Conservation (phyloP, 2,329 filamentous ascomycete genomes). For the Plectosphaerella sp. region DNA sequence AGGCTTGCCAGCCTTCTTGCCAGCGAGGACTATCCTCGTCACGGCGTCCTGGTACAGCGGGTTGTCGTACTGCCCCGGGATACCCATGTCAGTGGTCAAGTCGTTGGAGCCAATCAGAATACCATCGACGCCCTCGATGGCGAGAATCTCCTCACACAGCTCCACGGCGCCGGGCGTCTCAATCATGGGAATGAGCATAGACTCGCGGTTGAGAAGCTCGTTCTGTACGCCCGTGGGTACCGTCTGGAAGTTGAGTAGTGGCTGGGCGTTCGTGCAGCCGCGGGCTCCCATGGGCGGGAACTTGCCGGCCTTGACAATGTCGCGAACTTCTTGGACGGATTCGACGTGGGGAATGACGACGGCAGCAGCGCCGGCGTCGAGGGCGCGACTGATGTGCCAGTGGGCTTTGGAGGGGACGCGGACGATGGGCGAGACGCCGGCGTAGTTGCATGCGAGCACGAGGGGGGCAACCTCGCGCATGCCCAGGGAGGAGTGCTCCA, state of each 20-base stretch:
- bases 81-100: slow-evolving; percentile 35
- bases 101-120: slow-evolving; percentile 40
- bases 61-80: slow-evolving; percentile 34
- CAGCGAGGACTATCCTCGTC: slow-evolving; percentile 25
- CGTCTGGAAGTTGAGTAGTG: slow-evolving; percentile 26
- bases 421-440: slow-evolving; percentile 34
- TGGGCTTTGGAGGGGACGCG: slow-evolving; percentile 32
- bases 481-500: slow-evolving; percentile 36
- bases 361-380: slow-evolving; percentile 34
- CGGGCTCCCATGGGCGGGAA: slow-evolving; percentile 30
- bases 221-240: slow-evolving; percentile 27
- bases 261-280: slow-evolving; percentile 28
- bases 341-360: slow-evolving; percentile 36
- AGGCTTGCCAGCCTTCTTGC: slow-evolving; percentile 30
- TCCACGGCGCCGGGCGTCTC: slow-evolving; percentile 32
- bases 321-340: slow-evolving; percentile 27
- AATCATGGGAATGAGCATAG: slow-evolving; percentile 37
- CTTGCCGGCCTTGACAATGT: slow-evolving; percentile 29
- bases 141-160: slow-evolving; percentile 32
- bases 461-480: slow-evolving; percentile 29
- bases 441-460: slow-evolving; percentile 30
- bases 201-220: slow-evolving; percentile 25
- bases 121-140: slow-evolving; percentile 35
- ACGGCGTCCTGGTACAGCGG: slow-evolving; percentile 21
- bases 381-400: slow-evolving; percentile 29